Percentiles rank a stretch among this genome's conserved stretches.
These are phyloP conservation scores for Cynanchum wilfordii DNA, from an alignment of 257 asterid genomes.

Conservation along the genomic window DNA sequence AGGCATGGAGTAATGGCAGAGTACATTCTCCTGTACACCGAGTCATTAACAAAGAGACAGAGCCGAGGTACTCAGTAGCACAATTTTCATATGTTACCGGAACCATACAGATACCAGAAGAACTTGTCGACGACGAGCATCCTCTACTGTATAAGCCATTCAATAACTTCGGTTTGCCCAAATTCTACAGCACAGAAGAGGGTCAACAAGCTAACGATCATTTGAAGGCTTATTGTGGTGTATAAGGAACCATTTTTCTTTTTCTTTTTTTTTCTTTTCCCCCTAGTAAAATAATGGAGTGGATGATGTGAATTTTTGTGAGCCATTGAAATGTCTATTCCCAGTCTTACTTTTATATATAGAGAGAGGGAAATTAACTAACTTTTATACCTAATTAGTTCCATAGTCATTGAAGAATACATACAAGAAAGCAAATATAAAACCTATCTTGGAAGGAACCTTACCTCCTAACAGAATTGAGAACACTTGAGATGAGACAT, in stretches of 20 bases:
- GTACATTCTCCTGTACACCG: not conserved
- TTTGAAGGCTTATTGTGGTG: conserved; percentile 6
- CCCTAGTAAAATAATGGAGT: not conserved
- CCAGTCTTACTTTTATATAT: no score
- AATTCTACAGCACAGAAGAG: not conserved
- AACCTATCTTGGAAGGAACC: no score
- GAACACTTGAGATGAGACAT: conserved; percentile 23
- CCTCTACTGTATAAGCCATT: not conserved
- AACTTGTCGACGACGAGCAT: not conserved
- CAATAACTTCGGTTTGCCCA: not conserved
- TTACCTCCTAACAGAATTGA: not conserved
- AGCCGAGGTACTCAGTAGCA: not conserved
- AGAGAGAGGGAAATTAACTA: no score
- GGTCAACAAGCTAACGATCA: not conserved
- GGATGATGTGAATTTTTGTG: no score
- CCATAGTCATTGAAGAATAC: not conserved
- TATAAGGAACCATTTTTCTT: not conserved
- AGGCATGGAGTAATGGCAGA: conserved; percentile 14
- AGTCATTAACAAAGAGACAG: not conserved
- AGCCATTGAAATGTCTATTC: no score
- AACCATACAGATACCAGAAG: not conserved
- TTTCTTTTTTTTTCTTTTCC: not conserved
- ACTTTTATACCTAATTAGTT: not conserved
- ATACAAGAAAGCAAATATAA: not conserved
- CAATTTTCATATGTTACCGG: not conserved